These are phyloP conservation scores for Theobroma cacao DNA, from an alignment of 345 rosid genomes.

Conservation along the genomic window DNA sequence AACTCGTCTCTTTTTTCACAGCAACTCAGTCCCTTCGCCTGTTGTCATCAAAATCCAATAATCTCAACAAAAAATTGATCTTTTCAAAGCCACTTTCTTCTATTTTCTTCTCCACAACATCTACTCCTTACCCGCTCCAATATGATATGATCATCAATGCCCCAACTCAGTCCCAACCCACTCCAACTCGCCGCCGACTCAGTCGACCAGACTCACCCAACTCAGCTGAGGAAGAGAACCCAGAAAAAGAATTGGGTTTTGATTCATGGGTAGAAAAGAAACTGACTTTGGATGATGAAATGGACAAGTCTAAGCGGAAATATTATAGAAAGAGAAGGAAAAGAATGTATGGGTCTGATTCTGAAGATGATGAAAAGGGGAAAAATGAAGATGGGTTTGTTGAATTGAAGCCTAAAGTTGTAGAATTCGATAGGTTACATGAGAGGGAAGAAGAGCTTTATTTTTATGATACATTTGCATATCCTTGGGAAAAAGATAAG, in stretches of 20 bases:
- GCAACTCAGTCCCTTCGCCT: constrained; percentile 14
- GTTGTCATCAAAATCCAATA: constrained; percentile 26
- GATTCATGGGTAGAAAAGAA: constrained; percentile 86
- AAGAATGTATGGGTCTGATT: constrained; percentile 87
- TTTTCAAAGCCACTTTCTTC: constrained; percentile 24
- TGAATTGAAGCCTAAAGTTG: constrained; percentile 85
- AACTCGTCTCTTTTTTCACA: constrained; percentile 30
- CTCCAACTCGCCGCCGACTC: constrained; percentile 42
- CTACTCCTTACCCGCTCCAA: constrained; percentile 81
- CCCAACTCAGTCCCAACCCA: constrained; percentile 51
- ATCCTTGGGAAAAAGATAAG: constrained; percentile 95
- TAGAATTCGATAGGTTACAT: constrained; percentile 71
- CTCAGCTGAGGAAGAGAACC: constrained; percentile 35
- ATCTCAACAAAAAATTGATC: constrained; percentile 12
- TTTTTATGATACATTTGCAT: constrained; percentile 78
- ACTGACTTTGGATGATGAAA: constrained; percentile 42
- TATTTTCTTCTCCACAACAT: constrained; percentile 46
- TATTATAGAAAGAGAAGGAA: constrained; percentile 77
- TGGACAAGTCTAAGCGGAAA: constrained; percentile 88
- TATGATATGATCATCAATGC: constrained; percentile 80
- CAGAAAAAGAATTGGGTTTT: constrained; percentile 40
- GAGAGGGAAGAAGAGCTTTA: constrained; percentile 91
- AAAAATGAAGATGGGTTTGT: constrained; percentile 64
- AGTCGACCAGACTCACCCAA: constrained; percentile 22
- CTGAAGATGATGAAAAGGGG: constrained; percentile 62